Base-by-base conservation (phyloP, 2,329 filamentous ascomycete genomes). In the Aspergillus jensenii region DNA sequence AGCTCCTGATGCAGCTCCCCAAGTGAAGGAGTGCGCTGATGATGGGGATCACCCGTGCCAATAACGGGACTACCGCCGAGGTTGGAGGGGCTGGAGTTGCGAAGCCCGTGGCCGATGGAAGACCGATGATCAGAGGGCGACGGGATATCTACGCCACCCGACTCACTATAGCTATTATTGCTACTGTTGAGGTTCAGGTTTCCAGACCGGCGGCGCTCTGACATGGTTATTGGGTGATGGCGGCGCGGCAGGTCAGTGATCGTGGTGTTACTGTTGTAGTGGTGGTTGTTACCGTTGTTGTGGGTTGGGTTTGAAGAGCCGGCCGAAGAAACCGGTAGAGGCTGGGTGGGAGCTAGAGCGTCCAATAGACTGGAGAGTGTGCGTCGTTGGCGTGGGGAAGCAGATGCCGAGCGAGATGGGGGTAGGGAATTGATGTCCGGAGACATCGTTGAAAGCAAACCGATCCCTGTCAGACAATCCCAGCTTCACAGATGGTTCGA, bases 351-450 rank as follows among this genome's bases (percentile, higher is more conserved):
- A 90, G 41, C 88, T 86, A 35, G 88, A 84, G 50, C 85, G 86
- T 65, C 88, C 82, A 87, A 86, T 48, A 84, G 59, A 60, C 68
- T 61, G 47, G 67, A 52, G 54, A 64, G 62, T 59, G 67, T 68
- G 61, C 74, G 61, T 52, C 71, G 71, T 40, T 71, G 67, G 27
- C 63, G 69, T 33, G 75, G 73, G 35, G 76, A 76, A 39, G 71
- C 68, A 14, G 75, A 74, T 35, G 73, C 71, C 4, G 77, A 79
- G 61, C 79, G 79, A 31, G 85, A 87, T 39, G 80, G 76, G 43
- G 86, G 84, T 58, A 91, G 81, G 6, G 87, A 87, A 79, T 91
- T 90, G 70, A 91, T 82, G 76, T 91, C 89, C 51, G 89, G 88
- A 64, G 87, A 84, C 88, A 91, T 90, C 55, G 59, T 66, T 31